Evolutionary conservation across 2,329 filamentous ascomycete genomes (phyloP), one percentile per base, ranked within the genome.

Genomic region (Pestalotiopsis sp.): DNA sequence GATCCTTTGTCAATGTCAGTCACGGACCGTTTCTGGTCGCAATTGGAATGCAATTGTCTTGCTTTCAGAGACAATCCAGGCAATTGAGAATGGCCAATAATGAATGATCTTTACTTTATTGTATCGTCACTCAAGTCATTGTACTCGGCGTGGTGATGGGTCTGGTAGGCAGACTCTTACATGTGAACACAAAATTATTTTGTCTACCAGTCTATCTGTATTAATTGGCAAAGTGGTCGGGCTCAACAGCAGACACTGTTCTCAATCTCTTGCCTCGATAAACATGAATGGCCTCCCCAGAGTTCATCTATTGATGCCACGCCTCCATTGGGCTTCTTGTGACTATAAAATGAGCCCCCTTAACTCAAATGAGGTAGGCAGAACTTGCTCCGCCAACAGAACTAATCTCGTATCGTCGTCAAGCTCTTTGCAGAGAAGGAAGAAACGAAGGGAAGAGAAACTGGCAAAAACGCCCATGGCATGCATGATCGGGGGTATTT

Each of bases 181-280:
- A 9, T n/a, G 44, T n/a, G 38, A 61, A 20, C 24, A 39, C n/a
- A 20, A 61, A 60, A 20, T 38, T 35, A 61, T 61, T 61, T 61
- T 61, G 11, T 61, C 58, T 61, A 61, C 58, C 58, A 39, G 24
- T 61, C 58, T 61, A 61, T 20, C 24, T 61, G 58, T 61, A 61
- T 13, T 61, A 20, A 14, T 35, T n/a, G 35, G 58, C 44, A 52
- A 52, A 52, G 44, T 20, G 17, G 44, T 52, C 44, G 20, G 30
- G 17, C 44, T 52, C 17, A 20, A 39, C n/a, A 35, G 26, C 58
- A 17, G 9, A n/a, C 26, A 40, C n/a, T 35, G 14, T 20, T 39
- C 26, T 61, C 30, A 22, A 40, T 35, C 14, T 61, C 58, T 39
- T 61, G 24, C 35, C 26, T 20, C 24, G 14, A 58, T 26, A 20